These are phyloP conservation scores for Cyberlindnera euphorbiiphila DNA, from an alignment of 805 yeast genomes.

Conservation along the genomic window DNA sequence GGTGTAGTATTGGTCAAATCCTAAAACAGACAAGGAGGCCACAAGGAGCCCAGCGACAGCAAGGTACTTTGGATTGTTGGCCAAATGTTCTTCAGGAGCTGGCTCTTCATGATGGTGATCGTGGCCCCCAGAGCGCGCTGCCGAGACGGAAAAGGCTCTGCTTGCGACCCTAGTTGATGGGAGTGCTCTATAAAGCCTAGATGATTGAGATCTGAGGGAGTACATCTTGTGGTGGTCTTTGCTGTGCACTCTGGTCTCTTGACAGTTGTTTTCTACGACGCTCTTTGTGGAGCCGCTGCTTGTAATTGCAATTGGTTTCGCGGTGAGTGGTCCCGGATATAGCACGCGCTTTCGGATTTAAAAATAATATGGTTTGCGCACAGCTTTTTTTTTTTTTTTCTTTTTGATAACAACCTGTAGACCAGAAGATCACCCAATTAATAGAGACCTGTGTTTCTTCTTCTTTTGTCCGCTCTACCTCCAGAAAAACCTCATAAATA, in stretches of 20 bases:
- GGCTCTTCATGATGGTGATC: slow-evolving; percentile 14
- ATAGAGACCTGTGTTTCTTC: neutral
- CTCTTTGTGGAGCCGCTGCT: too few species aligned
- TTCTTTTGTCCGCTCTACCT: neutral
- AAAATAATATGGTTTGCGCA: too few species aligned
- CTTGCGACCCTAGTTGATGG: neutral
- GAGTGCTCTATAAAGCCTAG: neutral
- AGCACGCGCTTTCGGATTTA: too few species aligned
- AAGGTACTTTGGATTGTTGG: slow-evolving; percentile 16
- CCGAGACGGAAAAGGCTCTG: slow-evolving; percentile 6
- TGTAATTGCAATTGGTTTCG: too few species aligned
- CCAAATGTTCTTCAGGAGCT: slow-evolving; percentile 16
- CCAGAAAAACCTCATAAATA: too few species aligned
- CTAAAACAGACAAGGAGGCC: slow-evolving; percentile 5
- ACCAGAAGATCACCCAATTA: neutral
- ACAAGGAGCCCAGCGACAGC: slow-evolving; percentile 9
- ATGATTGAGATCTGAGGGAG: slow-evolving; percentile 1
- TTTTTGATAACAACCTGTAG: neutral
- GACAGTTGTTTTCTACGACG: too few species aligned
- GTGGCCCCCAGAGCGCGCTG: slow-evolving; percentile 6
- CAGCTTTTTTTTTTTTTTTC: too few species aligned
- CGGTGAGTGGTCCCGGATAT: too few species aligned
- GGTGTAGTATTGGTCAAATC: slow-evolving; percentile 10
- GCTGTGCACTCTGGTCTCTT: too few species aligned
- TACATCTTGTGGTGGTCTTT: neutral